Evolutionary conservation across 768 basidiomycete genomes (phyloP).

Genomic region (Boletus reticuloceps): DNA sequence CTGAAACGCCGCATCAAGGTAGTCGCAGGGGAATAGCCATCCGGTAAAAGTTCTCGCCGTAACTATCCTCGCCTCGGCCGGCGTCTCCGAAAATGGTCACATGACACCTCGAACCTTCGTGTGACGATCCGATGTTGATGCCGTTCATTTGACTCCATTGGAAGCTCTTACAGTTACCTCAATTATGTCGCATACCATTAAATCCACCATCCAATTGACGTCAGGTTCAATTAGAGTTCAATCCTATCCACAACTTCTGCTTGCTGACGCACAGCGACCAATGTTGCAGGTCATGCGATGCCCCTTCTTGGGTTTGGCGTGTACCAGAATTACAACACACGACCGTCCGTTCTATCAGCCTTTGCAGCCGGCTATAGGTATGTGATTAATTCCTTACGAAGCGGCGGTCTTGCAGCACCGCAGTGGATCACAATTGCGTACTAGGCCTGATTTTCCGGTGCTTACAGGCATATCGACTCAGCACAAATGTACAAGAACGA

Average conservation of each 20-base stretch:
- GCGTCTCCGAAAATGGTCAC: neutral
- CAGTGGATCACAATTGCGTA: neutral
- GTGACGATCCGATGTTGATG: constrained; percentile 2
- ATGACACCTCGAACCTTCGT: neutral
- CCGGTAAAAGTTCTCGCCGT: constrained; percentile 7
- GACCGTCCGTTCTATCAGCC: constrained; percentile 56
- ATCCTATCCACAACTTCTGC: neutral
- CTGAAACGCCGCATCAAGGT: neutral
- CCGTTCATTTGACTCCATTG: constrained; percentile 4
- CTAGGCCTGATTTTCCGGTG: neutral
- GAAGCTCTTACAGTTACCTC: constrained; percentile 11
- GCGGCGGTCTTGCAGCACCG: neutral
- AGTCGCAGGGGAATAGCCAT: constrained; percentile 8
- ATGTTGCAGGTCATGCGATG: constrained; percentile 48
- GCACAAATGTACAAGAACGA: constrained; percentile 72
- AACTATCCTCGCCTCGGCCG: too few species aligned
- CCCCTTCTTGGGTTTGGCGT: constrained; percentile 72
- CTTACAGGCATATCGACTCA: constrained; percentile 64
- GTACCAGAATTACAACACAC: constrained; percentile 61
- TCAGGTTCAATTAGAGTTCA: constrained; percentile 33
- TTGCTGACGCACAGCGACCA: neutral
- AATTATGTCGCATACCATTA: constrained; percentile 30
- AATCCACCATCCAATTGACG: constrained; percentile 32
- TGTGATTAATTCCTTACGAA: neutral
- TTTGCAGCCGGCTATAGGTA: constrained; percentile 66